Percentiles rank a stretch among this genome's conserved stretches.
These are phyloP conservation scores for Tuber brumale DNA, from an alignment of 495 filamentous ascomycete genomes.

Conservation along the genomic window DNA sequence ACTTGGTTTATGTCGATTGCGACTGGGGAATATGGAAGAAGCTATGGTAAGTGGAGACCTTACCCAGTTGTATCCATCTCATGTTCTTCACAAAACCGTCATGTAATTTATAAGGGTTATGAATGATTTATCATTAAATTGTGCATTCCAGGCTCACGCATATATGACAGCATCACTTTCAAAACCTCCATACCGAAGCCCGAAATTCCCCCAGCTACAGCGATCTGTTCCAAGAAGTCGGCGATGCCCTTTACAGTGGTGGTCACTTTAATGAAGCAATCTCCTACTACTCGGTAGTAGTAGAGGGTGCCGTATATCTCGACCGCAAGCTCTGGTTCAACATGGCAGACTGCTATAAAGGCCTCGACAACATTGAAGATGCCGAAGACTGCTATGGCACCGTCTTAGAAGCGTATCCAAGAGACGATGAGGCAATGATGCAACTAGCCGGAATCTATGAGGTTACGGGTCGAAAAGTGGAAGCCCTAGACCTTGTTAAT, in stretches of 20 bases:
- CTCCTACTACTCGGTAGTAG: slow-evolving; percentile 64
- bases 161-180: slow-evolving; percentile 48
- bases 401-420: slow-evolving; percentile 61
- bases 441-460: slow-evolving; percentile 77
- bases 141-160: slow-evolving; percentile 11
- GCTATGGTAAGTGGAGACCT: slow-evolving; percentile 56
- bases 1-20: slow-evolving; percentile 72
- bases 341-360: slow-evolving; percentile 65
- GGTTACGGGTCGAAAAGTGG: slow-evolving; percentile 57
- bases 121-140: background rate
- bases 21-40: slow-evolving; percentile 63
- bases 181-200: slow-evolving; percentile 40
- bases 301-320: slow-evolving; percentile 51
- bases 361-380: slow-evolving; percentile 55
- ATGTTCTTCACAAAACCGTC: background rate
- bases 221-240: slow-evolving; percentile 70
- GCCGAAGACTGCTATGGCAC: slow-evolving; percentile 69
- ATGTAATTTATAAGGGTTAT: slow-evolving; percentile 1
- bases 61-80: slow-evolving; percentile 8
- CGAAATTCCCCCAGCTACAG: slow-evolving; percentile 52
- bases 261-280: slow-evolving; percentile 58
- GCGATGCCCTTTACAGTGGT: slow-evolving; percentile 56
- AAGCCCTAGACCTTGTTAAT: slow-evolving; percentile 66
- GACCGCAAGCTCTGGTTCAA: slow-evolving; percentile 61
- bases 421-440: slow-evolving; percentile 64